These are phyloP conservation scores for Naganishia antarctica DNA, from an alignment of 768 basidiomycete species.

Conservation along the genomic window DNA sequence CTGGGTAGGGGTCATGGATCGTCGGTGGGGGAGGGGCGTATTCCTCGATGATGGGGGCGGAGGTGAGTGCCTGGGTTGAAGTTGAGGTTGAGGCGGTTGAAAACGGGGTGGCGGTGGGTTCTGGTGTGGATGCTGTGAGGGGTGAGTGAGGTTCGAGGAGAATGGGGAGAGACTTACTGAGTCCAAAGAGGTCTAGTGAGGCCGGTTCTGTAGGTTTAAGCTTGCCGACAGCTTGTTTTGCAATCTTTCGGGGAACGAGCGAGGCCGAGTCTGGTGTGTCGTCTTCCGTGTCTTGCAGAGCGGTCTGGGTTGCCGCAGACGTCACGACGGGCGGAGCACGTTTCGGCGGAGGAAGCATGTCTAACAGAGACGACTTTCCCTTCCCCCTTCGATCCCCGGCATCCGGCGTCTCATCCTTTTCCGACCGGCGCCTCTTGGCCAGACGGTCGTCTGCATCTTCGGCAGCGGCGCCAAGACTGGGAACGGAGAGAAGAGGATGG, in stretches of 20 bases:
- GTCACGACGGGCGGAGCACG: not conserved
- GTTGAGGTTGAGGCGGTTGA: conserved; percentile 19
- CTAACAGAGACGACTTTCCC: conserved; percentile 33
- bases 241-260: conserved; percentile 36
- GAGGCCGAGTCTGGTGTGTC: conserved; percentile 23
- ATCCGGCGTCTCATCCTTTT: not conserved
- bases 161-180: conserved; percentile 33
- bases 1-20: conserved; percentile 43
- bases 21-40: conserved; percentile 42
- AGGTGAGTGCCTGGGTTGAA: conserved; percentile 36
- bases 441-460: not conserved
- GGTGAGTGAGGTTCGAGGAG: not conserved
- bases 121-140: not conserved
- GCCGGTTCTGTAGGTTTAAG: conserved; percentile 26
- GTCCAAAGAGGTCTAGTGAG: conserved; percentile 42
- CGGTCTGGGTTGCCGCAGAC: not conserved
- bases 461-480: not conserved
- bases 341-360: conserved; percentile 47
- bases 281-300: conserved; percentile 21
- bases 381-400: not conserved
- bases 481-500: conserved; percentile 18
- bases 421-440: not conserved
- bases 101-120: conserved; percentile 3
- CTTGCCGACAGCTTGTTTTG: conserved; percentile 23
- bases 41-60: conserved; percentile 41